Percentiles rank a stretch among this genome's conserved stretches.
These are phyloP conservation scores for Clarireedia hainanense DNA, from an alignment of 2,329 filamentous ascomycete genomes.

Conservation along the genomic window DNA sequence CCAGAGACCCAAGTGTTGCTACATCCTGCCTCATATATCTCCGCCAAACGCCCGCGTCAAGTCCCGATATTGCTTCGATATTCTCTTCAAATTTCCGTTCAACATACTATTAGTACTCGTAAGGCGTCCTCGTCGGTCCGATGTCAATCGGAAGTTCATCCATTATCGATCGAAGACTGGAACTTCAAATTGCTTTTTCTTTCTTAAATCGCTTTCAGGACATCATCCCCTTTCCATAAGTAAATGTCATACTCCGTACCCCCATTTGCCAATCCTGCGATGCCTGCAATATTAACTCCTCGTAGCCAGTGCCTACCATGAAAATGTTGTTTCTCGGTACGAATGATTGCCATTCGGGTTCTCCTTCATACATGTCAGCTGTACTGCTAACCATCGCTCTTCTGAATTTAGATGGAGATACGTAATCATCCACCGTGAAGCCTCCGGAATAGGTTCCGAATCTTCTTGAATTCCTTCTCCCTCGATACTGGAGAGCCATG, in stretches of 20 bases:
- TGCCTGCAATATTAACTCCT: background rate
- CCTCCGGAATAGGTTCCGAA: constrained; percentile 22
- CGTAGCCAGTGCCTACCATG: constrained; percentile 19
- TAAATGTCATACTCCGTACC: background rate
- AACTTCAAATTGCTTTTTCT: background rate
- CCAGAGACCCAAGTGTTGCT: background rate
- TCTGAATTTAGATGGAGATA: constrained; percentile 27
- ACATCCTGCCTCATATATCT: background rate
- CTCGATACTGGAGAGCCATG: constrained; percentile 28
- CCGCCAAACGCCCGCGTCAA: too few relatives aligned
- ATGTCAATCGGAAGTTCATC: background rate
- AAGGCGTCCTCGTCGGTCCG: background rate
- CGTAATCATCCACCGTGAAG: constrained; percentile 22
- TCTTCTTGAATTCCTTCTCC: constrained; percentile 26
- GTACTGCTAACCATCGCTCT: constrained; percentile 27
- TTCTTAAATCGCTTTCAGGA: too few relatives aligned
- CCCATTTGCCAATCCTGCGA: background rate
- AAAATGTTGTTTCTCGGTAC: constrained; percentile 28
- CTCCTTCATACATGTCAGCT: constrained; percentile 22
- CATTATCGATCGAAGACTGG: background rate
- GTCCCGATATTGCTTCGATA: too few relatives aligned
- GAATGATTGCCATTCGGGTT: constrained; percentile 19
- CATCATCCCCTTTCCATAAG: background rate
- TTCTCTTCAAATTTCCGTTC: too few relatives aligned
- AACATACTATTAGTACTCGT: too few relatives aligned